Evolutionary conservation across 2,329 filamentous ascomycete genomes (phyloP).

Genomic region (Nothomitra cinnamomea): DNA sequence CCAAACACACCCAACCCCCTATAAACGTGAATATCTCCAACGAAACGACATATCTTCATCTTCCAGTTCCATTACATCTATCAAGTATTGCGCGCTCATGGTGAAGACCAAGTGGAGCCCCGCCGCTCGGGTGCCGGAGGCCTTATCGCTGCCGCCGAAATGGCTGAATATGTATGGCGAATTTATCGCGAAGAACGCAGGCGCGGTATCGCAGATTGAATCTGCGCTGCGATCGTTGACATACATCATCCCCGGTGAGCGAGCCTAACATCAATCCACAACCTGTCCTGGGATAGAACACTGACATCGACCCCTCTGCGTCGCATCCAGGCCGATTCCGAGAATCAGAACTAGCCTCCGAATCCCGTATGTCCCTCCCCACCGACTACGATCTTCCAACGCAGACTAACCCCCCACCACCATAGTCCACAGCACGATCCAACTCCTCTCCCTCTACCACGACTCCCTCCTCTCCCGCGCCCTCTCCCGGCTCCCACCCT

Average conservation of each 20-base stretch:
- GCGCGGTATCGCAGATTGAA: conserved; percentile 89
- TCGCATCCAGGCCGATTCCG: conserved; percentile 49
- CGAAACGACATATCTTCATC: too few relatives aligned
- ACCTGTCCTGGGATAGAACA: not conserved
- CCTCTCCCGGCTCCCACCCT: conserved; percentile 37
- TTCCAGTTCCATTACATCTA: too few relatives aligned
- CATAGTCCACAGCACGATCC: conserved; percentile 64
- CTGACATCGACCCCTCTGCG: too few relatives aligned
- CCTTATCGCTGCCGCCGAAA: conserved; percentile 41
- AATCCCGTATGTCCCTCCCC: conserved; percentile 42
- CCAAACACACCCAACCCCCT: too few relatives aligned
- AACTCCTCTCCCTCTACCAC: conserved; percentile 84
- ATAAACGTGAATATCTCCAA: too few relatives aligned
- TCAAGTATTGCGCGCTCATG: too few relatives aligned
- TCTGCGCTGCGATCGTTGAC: conserved; percentile 81
- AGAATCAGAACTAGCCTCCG: conserved; percentile 88
- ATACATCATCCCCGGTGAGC: conserved; percentile 75
- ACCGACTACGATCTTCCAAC: not conserved
- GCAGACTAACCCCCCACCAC: not conserved
- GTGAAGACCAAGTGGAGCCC: not conserved
- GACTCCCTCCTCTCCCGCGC: conserved; percentile 64
- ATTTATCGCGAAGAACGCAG: conserved; percentile 88
- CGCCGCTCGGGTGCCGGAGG: not conserved
- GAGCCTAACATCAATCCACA: conserved; percentile 7
- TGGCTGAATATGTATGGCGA: conserved; percentile 63